These are phyloP conservation scores for Kwoniella shivajii DNA, from an alignment of 1,284 basidiomycete genomes.

Conservation along the genomic window DNA sequence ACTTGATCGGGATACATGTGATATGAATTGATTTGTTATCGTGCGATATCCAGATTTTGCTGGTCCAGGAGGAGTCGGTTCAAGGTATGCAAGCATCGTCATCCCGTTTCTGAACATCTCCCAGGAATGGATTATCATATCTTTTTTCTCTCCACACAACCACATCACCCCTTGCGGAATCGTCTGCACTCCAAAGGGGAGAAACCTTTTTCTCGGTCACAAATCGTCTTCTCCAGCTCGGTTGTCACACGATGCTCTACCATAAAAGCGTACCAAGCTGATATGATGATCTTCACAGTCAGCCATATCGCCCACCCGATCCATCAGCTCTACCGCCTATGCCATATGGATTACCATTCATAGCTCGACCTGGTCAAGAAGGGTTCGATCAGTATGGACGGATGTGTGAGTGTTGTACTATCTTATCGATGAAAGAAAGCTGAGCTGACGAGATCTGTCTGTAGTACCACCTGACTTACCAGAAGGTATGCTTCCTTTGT, in stretches of 20 bases:
- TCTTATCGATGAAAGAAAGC: neutral
- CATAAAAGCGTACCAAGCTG: neutral
- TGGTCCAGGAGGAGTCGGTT: constrained; percentile 42
- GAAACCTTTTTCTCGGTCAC: no score
- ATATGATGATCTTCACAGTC: constrained; percentile 18
- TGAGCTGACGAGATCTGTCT: neutral
- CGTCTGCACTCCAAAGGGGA: no score
- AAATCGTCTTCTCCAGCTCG: neutral
- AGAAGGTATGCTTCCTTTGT: constrained; percentile 26
- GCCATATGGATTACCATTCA: constrained; percentile 43
- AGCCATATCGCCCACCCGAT: constrained; percentile 48
- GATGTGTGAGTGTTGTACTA: constrained; percentile 31
- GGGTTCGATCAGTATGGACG: constrained; percentile 46
- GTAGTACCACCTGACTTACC: constrained; percentile 41
- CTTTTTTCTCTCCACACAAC: no score
- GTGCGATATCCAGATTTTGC: constrained; percentile 35
- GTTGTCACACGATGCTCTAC: no score
- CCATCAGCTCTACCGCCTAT: constrained; percentile 42
- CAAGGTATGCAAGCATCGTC: constrained; percentile 37
- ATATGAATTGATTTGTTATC: constrained; percentile 16
- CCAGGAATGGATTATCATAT: no score
- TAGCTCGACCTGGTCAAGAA: constrained; percentile 47
- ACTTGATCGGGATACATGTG: neutral
- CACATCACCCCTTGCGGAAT: no score
- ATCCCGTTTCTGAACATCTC: no score